Percentiles rank a stretch among this genome's conserved stretches.
Conservation (phyloP, 1,139 yeast species). For the Geotrichum histeridarum region DNA sequence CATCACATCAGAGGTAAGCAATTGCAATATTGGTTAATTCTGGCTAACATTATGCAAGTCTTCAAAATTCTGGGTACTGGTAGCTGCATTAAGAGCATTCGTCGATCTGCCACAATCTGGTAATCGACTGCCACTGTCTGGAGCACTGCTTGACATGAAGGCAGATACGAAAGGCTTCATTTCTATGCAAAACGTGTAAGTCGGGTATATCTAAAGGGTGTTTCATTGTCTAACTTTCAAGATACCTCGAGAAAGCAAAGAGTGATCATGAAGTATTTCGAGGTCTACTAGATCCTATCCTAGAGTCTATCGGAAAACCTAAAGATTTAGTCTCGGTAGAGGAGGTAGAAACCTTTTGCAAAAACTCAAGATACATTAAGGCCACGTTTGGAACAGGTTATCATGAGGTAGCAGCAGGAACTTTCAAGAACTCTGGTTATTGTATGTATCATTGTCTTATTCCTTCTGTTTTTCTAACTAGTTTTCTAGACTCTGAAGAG, state of each 20-base stretch:
- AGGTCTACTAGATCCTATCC: conserved; percentile 35
- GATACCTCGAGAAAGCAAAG: conserved; percentile 52
- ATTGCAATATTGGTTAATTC: not conserved
- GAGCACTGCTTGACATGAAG: conserved; percentile 84
- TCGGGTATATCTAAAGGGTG: not conserved
- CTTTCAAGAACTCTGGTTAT: not conserved
- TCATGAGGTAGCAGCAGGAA: not conserved
- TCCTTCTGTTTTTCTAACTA: not conserved
- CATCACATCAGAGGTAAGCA: conserved; percentile 6
- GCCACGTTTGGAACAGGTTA: conserved; percentile 31
- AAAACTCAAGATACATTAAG: conserved; percentile 46
- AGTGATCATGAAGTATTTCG: conserved; percentile 47
- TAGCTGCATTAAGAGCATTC: conserved; percentile 52
- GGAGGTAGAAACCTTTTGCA: conserved; percentile 52
- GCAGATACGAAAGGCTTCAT: conserved; percentile 65
- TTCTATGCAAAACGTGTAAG: conserved; percentile 46
- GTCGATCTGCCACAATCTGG: conserved; percentile 31
- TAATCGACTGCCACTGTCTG: conserved; percentile 59
- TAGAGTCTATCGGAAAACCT: conserved; percentile 28
- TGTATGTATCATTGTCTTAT: not conserved
- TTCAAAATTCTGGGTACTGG: conserved; percentile 56
- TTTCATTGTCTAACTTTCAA: not conserved
- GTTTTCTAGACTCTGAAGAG: conserved; percentile 18
- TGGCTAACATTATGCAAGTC: conserved; percentile 16
- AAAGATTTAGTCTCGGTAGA: conserved; percentile 37